phyloP scores from a whole-genome alignment of 2,329 filamentous ascomycete species.

The Aspergillus calidoustus region DNA sequence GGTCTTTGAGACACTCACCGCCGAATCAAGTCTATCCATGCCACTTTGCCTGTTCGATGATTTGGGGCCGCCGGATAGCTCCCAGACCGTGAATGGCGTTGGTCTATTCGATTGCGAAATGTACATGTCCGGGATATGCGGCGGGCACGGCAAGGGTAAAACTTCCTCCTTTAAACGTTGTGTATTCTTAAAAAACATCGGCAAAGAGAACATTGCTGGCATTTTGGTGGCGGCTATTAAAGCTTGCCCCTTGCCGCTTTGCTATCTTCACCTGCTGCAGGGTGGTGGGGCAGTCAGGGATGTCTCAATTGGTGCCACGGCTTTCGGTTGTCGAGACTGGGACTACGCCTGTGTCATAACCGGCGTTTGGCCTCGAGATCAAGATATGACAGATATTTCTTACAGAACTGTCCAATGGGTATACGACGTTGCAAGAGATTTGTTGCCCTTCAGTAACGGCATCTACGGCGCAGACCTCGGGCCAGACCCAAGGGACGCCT shows the following conservation, averaged over 20 bases:
- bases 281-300: conserved; percentile 60
- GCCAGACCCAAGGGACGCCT: conserved; percentile 62
- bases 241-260: conserved; percentile 56
- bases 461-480: conserved; percentile 66
- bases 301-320: conserved; percentile 51
- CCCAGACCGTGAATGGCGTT: conserved; percentile 51
- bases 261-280: conserved; percentile 68
- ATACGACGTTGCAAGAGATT: conserved; percentile 53
- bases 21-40: too few species aligned
- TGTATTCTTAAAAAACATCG: conserved; percentile 60
- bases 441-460: conserved; percentile 58
- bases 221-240: conserved; percentile 53
- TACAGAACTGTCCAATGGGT: conserved; percentile 57
- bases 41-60: too few species aligned
- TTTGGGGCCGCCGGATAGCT: conserved; percentile 41
- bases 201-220: conserved; percentile 35
- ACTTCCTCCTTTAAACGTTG: conserved; percentile 69
- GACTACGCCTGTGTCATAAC: conserved; percentile 68
- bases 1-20: conserved; percentile 53
- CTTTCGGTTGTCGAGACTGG: conserved; percentile 69
- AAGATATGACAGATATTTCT: conserved; percentile 53
- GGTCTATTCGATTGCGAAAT: conserved; percentile 63
- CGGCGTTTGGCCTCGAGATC: conserved; percentile 62
- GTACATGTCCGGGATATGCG: conserved; percentile 65
- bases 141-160: conserved; percentile 61